phyloP scores from a whole-genome alignment of 1,284 basidiomycete species.

The Ganoderma sinense region DNA sequence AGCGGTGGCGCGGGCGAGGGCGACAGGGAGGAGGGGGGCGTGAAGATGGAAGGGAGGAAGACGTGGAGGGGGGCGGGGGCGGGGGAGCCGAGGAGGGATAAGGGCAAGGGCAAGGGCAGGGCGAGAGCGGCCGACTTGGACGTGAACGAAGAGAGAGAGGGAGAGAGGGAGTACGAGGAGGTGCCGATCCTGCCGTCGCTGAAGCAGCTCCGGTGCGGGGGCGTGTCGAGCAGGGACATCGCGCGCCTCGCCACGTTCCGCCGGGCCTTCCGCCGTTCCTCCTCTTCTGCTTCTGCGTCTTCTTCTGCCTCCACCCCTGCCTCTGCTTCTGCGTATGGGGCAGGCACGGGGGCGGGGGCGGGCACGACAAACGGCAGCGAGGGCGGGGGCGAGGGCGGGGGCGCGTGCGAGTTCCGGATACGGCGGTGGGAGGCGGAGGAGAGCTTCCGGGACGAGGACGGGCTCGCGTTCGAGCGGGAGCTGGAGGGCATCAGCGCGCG shows the following conservation, averaged over 20 bases:
- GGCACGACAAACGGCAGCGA: too few relatives aligned
- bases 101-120: conserved; percentile 17
- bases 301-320: too few relatives aligned
- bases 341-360: neutral
- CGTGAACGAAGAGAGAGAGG: neutral
- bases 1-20: neutral
- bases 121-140: neutral
- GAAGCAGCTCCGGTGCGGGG: conserved; percentile 33
- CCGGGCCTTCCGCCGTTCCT: conserved; percentile 12
- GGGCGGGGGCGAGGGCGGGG: neutral
- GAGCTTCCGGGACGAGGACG: conserved; percentile 32
- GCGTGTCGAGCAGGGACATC: conserved; percentile 30
- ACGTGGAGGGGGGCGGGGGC: neutral
- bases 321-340: too few relatives aligned
- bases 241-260: conserved; percentile 32
- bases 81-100: conserved; percentile 7
- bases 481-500: conserved; percentile 18
- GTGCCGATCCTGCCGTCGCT: conserved; percentile 37
- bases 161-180: neutral
- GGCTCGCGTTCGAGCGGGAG: conserved; percentile 30
- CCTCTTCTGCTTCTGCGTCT: too few relatives aligned
- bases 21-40: neutral
- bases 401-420: conserved; percentile 21
- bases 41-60: neutral
- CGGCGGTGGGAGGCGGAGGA: conserved; percentile 35